These are phyloP conservation scores for Obelidium mucronatum DNA, from an alignment of 192 early-diverging fungal genomes.

Conservation along the genomic window DNA sequence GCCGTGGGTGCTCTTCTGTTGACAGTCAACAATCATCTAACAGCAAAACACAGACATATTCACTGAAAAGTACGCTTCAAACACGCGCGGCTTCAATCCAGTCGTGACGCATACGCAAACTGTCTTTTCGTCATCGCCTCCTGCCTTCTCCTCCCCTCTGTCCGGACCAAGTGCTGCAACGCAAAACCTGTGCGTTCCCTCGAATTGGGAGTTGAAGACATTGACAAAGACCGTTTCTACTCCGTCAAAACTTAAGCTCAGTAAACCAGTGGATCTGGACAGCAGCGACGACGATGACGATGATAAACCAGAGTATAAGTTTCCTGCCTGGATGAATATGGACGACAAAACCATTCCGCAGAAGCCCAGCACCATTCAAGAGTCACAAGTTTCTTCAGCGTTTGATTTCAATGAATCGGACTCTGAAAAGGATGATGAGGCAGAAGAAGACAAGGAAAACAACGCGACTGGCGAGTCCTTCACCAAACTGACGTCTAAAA, in stretches of 20 bases:
- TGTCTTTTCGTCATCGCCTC: constrained; percentile 42
- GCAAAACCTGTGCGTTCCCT: neutral
- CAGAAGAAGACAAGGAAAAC: constrained; percentile 13
- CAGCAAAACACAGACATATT: neutral
- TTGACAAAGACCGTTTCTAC: no score
- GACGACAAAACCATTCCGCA: neutral
- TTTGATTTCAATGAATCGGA: constrained; percentile 20
- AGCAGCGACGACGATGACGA: no score
- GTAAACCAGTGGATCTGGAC: no score
- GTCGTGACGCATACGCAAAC: neutral
- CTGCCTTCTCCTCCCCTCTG: constrained; percentile 43
- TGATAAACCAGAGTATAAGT: no score
- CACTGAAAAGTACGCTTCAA: neutral
- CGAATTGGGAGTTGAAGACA: neutral
- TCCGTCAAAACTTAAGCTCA: no score
- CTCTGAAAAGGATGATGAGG: constrained; percentile 18
- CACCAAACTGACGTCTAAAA: neutral
- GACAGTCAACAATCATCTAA: neutral
- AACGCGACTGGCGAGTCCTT: neutral
- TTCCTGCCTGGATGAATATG: constrained; percentile 1
- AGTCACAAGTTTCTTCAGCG: neutral
- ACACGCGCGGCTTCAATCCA: neutral
- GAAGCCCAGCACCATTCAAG: no score
- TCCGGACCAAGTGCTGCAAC: neutral
- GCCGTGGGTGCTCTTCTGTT: neutral